Base-by-base conservation (phyloP, 139 green algal species). In the Chlorella sp. region DNA sequence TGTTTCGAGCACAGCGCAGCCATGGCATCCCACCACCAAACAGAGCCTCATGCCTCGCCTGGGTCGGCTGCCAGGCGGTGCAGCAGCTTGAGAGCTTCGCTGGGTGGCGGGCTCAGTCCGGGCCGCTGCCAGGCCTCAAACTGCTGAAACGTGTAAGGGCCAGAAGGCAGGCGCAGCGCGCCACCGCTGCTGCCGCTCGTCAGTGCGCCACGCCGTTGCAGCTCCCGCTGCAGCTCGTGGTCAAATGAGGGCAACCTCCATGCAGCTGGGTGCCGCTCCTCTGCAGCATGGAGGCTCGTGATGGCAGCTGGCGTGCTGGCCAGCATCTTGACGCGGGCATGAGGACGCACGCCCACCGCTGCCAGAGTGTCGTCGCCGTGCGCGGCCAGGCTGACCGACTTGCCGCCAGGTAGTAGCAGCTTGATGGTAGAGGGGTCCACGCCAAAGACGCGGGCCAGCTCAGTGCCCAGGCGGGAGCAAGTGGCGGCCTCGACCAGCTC, bases 21-120 rank as follows among this genome's bases (percentile, higher is more conserved):
- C n/a, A n/a, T n/a, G n/a, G n/a, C n/a, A n/a, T n/a, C n/a, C n/a
- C n/a, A n/a, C n/a, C n/a, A n/a, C n/a, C n/a, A n/a, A n/a, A n/a
- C n/a, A n/a, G n/a, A n/a, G n/a, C n/a, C n/a, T n/a, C n/a, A n/a
- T n/a, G n/a, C n/a, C n/a, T n/a, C n/a, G n/a, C n/a, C n/a, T n/a
- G n/a, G n/a, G n/a, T n/a, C n/a, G n/a, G n/a, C n/a, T n/a, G n/a
- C n/a, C n/a, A n/a, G n/a, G n/a, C 84, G 78, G 73, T 94, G 76
- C 35, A 95, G 84, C 29, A 97, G 77, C 74, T 90, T 83, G 45
- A 90, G 61, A 8, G 91, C 92, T 17, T 88, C 73, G 9, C 50
- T 27, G 0, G 82, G 77, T 0, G 79, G 61, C 29, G 89, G 90
- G 3, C 1, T 31, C 31, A 86, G 70, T 29, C 67, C 53, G 2